These are phyloP conservation scores for Annulohypoxylon maeteangense DNA, from an alignment of 495 filamentous ascomycete species.

Conservation along the genomic window DNA sequence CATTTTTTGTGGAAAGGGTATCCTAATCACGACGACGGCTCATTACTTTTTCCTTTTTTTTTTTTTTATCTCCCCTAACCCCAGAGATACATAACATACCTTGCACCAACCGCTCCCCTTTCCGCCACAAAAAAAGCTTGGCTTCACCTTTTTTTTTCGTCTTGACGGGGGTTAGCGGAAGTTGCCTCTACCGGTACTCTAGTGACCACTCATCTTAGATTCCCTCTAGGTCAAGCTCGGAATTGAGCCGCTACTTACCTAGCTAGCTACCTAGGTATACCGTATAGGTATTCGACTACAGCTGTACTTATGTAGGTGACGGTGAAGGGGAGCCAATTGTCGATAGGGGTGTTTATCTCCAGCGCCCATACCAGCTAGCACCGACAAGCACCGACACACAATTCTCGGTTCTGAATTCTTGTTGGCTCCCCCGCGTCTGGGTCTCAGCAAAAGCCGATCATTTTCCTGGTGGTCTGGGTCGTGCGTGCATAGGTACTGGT, in stretches of 20 bases:
- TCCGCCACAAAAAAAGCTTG: slow-evolving; percentile 32
- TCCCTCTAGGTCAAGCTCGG: slow-evolving; percentile 10
- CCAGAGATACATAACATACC: slow-evolving; percentile 14
- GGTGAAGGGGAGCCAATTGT: slow-evolving; percentile 34
- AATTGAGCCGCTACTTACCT: slow-evolving; percentile 18
- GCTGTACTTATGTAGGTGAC: slow-evolving; percentile 13
- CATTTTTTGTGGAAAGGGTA: slow-evolving; percentile 6
- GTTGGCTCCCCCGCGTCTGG: slow-evolving; percentile 22
- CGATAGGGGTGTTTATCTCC: slow-evolving; percentile 20
- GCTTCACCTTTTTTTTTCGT: slow-evolving; percentile 13
- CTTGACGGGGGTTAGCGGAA: slow-evolving; percentile 29
- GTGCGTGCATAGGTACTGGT: slow-evolving; percentile 42
- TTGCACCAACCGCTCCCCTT: slow-evolving; percentile 30
- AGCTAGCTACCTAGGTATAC: neutral
- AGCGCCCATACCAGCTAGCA: neutral
- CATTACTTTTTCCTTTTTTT: neutral
- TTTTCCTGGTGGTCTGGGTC: slow-evolving; percentile 40
- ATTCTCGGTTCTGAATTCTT: slow-evolving; percentile 1
- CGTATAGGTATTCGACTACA: slow-evolving; percentile 16
- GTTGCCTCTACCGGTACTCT: slow-evolving; percentile 25
- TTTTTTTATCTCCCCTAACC: slow-evolving; percentile 4
- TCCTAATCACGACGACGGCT: slow-evolving; percentile 3
- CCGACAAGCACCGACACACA: neutral
- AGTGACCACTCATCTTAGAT: slow-evolving; percentile 16
- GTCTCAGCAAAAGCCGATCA: slow-evolving; percentile 32